Evolutionary conservation across 2,329 filamentous ascomycete genomes (phyloP).

Genomic region (Fusarium sp.): DNA sequence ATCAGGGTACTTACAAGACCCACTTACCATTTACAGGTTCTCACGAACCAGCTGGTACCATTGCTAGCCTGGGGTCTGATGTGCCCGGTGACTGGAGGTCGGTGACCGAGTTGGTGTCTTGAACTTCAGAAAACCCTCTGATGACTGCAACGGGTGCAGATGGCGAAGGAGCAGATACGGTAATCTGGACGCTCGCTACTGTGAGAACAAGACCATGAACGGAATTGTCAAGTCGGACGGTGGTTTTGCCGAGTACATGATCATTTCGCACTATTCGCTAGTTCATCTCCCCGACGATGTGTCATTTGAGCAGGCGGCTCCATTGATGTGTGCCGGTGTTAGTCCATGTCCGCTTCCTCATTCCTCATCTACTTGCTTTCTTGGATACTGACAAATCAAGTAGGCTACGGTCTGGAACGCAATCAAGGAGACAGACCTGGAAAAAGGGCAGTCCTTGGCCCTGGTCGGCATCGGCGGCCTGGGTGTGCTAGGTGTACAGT

Average conservation of each 20-base stretch:
- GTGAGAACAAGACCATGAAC: slow-evolving; percentile 27
- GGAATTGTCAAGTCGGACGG: slow-evolving; percentile 17
- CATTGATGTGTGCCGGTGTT: slow-evolving; percentile 30
- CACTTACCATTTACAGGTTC: slow-evolving; percentile 31
- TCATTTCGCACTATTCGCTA: slow-evolving; percentile 11
- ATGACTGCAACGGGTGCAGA: slow-evolving; percentile 21
- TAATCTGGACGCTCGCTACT: slow-evolving; percentile 24
- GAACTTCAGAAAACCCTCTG: slow-evolving; percentile 29
- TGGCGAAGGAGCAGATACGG: slow-evolving; percentile 9
- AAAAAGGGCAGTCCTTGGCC: slow-evolving; percentile 13
- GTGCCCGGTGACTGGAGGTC: slow-evolving; percentile 14
- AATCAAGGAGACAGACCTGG: slow-evolving; percentile 12
- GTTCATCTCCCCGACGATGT: slow-evolving; percentile 15
- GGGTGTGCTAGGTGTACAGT: slow-evolving; percentile 41
- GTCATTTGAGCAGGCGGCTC: slow-evolving; percentile 28
- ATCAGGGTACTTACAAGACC: slow-evolving; percentile 26
- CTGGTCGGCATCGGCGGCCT: slow-evolving; percentile 41
- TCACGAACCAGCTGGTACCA: slow-evolving; percentile 38
- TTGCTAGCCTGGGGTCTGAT: slow-evolving; percentile 22
- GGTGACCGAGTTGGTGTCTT: slow-evolving; percentile 29
- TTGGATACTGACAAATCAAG: background rate
- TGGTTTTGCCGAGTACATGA: slow-evolving; percentile 31
- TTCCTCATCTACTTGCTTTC: no score
- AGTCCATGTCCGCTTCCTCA: background rate
- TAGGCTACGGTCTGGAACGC: slow-evolving; percentile 35